These are phyloP conservation scores for Athelia sp. DNA, from an alignment of 1,284 basidiomycete species.

Conservation along the genomic window DNA sequence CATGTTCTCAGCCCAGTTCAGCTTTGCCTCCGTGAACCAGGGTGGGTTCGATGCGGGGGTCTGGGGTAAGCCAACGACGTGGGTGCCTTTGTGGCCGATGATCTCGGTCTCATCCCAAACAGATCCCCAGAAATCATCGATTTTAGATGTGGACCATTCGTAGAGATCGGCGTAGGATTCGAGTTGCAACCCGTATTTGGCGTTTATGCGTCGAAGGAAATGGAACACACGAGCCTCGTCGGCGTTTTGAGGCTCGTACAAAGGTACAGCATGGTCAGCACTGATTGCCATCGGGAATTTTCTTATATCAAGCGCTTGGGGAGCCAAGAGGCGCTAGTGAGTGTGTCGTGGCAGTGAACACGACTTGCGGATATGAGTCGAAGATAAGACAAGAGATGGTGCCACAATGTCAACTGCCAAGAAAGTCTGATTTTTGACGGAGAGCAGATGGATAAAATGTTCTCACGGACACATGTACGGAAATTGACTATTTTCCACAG, in stretches of 20 bases:
- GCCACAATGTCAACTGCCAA: too few species aligned
- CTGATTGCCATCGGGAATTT: neutral
- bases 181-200: constrained; percentile 42
- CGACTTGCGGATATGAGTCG: too few species aligned
- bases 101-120: constrained; percentile 75
- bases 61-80: constrained; percentile 57
- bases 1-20: constrained; percentile 91
- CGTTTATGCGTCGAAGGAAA: constrained; percentile 58
- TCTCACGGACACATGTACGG: too few species aligned
- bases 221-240: constrained; percentile 46
- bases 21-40: constrained; percentile 68
- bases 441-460: too few species aligned
- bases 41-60: constrained; percentile 67
- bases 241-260: constrained; percentile 48
- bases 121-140: constrained; percentile 69
- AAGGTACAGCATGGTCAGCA: too few species aligned
- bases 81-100: constrained; percentile 54
- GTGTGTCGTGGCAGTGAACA: too few species aligned
- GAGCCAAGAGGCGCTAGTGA: too few species aligned
- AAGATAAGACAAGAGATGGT: too few species aligned
- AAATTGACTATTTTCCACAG: too few species aligned
- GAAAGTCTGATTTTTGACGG: too few species aligned
- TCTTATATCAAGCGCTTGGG: too few species aligned
- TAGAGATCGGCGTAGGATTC: constrained; percentile 65
- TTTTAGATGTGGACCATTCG: constrained; percentile 62